These are phyloP conservation scores for Fusarium sp. DNA, from an alignment of 2,329 filamentous ascomycete genomes.

Conservation along the genomic window DNA sequence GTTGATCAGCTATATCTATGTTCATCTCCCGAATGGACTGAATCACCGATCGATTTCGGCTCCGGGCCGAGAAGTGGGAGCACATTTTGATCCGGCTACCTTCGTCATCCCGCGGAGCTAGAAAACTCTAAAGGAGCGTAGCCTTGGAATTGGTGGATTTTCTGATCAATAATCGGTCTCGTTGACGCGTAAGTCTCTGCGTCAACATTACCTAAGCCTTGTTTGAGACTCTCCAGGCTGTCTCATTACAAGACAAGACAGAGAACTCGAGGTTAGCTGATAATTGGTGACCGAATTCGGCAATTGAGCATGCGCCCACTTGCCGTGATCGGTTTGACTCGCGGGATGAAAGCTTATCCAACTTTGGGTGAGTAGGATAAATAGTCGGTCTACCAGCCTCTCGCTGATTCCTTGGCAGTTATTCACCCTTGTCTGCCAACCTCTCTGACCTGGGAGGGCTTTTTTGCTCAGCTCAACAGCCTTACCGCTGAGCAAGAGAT, in stretches of 20 bases:
- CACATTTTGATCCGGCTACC: neutral
- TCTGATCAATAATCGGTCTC: slow-evolving; percentile 1
- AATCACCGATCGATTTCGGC: slow-evolving; percentile 21
- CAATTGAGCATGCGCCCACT: slow-evolving; percentile 9
- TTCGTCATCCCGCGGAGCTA: slow-evolving; percentile 17
- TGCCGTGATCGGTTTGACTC: neutral
- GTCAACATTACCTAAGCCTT: slow-evolving; percentile 4
- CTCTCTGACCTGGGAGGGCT: neutral
- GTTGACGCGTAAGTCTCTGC: slow-evolving; percentile 11
- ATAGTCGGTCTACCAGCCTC: neutral
- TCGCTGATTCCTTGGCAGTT: neutral
- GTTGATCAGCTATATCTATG: neutral
- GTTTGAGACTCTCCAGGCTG: too few relatives aligned
- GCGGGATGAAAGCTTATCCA: neutral
- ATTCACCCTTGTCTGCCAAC: neutral
- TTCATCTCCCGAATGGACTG: neutral
- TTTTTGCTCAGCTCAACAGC: neutral
- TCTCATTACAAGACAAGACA: neutral
- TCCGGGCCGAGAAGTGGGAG: slow-evolving; percentile 17
- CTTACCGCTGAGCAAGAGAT: neutral
- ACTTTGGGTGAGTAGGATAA: neutral
- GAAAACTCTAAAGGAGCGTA: slow-evolving; percentile 1
- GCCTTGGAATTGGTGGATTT: neutral
- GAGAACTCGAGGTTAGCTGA: neutral
- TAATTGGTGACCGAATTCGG: slow-evolving; percentile 6